Percentiles rank a stretch among this genome's conserved stretches.
These are phyloP conservation scores for Zopfia rhizophila DNA, from an alignment of 2,329 filamentous ascomycete species.

Conservation along the genomic window DNA sequence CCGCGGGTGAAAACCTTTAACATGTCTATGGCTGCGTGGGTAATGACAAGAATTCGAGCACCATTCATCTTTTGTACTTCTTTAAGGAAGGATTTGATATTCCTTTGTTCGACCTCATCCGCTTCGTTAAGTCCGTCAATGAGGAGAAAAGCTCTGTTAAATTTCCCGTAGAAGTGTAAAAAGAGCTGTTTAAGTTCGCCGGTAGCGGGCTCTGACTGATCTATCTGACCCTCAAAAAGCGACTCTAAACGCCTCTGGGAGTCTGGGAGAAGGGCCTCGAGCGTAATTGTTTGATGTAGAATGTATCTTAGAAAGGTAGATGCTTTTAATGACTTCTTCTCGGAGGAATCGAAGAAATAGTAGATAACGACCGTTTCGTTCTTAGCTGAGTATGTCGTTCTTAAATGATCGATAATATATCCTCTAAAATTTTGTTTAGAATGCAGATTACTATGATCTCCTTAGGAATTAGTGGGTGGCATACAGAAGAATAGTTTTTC, in stretches of 20 bases:
- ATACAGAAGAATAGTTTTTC: constrained; percentile 29
- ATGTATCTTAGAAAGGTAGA: constrained; percentile 27
- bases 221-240: constrained; percentile 23
- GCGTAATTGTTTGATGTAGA: constrained; percentile 21
- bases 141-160: constrained; percentile 24
- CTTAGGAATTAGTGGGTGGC: constrained; percentile 6
- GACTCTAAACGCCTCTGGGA: constrained; percentile 23
- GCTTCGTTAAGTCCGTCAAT: constrained; percentile 34
- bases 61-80: constrained; percentile 21
- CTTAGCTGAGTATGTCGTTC: constrained; percentile 12
- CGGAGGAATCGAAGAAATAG: constrained; percentile 28
- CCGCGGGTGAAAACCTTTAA: constrained; percentile 19
- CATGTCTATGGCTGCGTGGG: constrained; percentile 29
- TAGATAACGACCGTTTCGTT: constrained; percentile 25
- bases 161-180: constrained; percentile 19
- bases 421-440: constrained; percentile 14
- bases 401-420: constrained; percentile 22
- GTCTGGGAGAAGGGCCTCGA: constrained; percentile 21
- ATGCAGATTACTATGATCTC: too few relatives aligned
- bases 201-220: constrained; percentile 21
- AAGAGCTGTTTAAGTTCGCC: constrained; percentile 23
- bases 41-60: constrained; percentile 26
- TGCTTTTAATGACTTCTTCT: constrained; percentile 24
- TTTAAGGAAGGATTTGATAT: constrained; percentile 29
- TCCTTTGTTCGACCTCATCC: constrained; percentile 20